A percentile compares a stretch with the other conserved stretches of the same genome.
These are phyloP conservation scores for Thelephora ganbajun DNA, from an alignment of 768 basidiomycete species.

Conservation along the genomic window DNA sequence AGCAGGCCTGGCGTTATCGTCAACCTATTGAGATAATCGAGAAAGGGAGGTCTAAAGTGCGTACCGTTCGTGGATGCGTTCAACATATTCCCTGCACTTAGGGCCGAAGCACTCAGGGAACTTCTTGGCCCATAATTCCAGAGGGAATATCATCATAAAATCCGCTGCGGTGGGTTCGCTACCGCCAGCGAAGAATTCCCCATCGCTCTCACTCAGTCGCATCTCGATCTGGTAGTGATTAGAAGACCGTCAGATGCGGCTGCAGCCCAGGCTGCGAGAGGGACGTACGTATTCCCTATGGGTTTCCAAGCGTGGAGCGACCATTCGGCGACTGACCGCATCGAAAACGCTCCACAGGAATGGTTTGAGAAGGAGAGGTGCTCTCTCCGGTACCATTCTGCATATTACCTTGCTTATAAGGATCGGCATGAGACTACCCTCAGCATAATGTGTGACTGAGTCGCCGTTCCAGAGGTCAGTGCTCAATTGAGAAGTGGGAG, in stretches of 20 bases:
- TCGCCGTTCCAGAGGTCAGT: not conserved
- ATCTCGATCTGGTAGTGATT: too few species aligned
- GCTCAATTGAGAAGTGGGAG: not conserved
- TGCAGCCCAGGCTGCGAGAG: too few species aligned
- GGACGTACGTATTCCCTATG: conserved; percentile 15
- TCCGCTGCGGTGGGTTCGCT: conserved; percentile 27
- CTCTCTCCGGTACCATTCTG: conserved; percentile 14
- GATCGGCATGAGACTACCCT: conserved; percentile 22
- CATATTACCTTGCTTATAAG: conserved; percentile 19
- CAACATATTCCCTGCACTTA: conserved; percentile 22
- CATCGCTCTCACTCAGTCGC: not conserved
- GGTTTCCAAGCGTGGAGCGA: conserved; percentile 15
- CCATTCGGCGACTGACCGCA: conserved; percentile 4
- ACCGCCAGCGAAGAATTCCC: conserved; percentile 23
- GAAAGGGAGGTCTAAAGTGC: conserved; percentile 3
- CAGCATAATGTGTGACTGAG: conserved; percentile 19
- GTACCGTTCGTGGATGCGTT: conserved; percentile 24
- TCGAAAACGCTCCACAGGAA: conserved; percentile 11
- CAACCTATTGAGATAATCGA: conserved; percentile 13
- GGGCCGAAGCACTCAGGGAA: conserved; percentile 16
- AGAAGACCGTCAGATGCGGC: not conserved
- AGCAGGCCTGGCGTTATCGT: conserved; percentile 12
- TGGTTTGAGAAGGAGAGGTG: conserved; percentile 21
- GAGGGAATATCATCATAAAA: conserved; percentile 28
- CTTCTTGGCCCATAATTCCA: conserved; percentile 16